Evolutionary conservation across 164 flowering plant species (phyloP).

Genomic region (Hamamelis virginiana): DNA sequence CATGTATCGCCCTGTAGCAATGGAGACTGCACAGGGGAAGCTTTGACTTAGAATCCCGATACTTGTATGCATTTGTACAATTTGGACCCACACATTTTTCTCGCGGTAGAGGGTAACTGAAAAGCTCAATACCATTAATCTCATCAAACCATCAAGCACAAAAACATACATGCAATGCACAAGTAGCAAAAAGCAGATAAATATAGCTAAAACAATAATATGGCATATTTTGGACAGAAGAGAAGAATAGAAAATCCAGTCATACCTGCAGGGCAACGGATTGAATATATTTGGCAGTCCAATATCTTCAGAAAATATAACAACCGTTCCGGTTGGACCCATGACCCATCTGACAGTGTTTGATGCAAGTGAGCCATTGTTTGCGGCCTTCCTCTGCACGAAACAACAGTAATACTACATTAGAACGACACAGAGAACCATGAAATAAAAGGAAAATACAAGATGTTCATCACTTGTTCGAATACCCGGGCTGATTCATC

Average conservation of each 20-base stretch:
- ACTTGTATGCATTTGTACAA: conserved; percentile 62
- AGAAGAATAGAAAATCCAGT: neutral
- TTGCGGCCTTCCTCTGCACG: conserved; percentile 38
- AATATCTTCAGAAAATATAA: conserved; percentile 40
- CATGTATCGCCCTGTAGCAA: conserved; percentile 68
- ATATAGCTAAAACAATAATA: too few relatives aligned
- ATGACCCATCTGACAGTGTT: conserved; percentile 40
- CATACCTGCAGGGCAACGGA: conserved; percentile 34
- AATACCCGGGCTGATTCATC: conserved; percentile 36
- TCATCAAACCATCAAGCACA: neutral
- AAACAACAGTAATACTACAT: neutral
- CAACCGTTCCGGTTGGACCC: conserved; percentile 41
- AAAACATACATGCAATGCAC: too few relatives aligned
- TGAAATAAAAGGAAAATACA: neutral
- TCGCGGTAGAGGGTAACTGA: conserved; percentile 78
- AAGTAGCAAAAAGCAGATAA: too few relatives aligned
- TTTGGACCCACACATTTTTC: conserved; percentile 76
- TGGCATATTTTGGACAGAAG: neutral
- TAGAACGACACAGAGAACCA: neutral
- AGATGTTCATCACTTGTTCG: neutral
- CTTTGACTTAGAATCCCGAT: conserved; percentile 73
- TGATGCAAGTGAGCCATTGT: conserved; percentile 27
- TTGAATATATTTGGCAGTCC: conserved; percentile 46
- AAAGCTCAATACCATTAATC: conserved; percentile 3
- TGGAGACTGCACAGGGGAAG: conserved; percentile 77